Evolutionary conservation across 1,284 basidiomycete species (phyloP).

Genomic region (Golubevia pallescens): DNA sequence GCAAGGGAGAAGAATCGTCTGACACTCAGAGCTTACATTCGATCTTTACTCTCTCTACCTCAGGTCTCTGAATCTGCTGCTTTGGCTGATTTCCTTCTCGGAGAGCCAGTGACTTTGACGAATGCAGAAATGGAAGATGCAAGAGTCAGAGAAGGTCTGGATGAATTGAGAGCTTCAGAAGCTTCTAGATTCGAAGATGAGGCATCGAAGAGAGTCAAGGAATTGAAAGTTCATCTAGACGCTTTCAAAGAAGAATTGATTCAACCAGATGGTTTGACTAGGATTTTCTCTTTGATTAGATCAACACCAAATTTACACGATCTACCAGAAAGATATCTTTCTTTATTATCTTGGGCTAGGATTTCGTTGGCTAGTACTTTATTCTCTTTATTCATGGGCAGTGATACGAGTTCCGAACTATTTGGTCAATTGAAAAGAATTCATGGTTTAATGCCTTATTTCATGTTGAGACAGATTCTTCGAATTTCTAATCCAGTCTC

Average conservation of each 20-base stretch:
- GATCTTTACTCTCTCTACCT: conserved; percentile 75
- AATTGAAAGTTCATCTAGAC: conserved; percentile 81
- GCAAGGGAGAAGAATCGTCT: conserved; percentile 85
- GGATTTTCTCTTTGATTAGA: conserved; percentile 86
- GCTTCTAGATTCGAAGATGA: conserved; percentile 83
- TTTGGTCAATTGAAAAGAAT: conserved; percentile 87
- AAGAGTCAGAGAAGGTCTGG: conserved; percentile 81
- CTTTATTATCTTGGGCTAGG: conserved; percentile 92
- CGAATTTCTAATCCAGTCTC: conserved; percentile 93
- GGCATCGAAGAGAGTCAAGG: conserved; percentile 83
- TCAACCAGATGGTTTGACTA: conserved; percentile 78
- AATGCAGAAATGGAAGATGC: conserved; percentile 81
- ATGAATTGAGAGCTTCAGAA: conserved; percentile 86
- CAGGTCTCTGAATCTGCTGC: conserved; percentile 82
- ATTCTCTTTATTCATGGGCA: conserved; percentile 91
- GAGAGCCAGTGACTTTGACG: conserved; percentile 76
- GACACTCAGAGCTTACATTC: conserved; percentile 89
- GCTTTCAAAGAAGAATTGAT: conserved; percentile 86
- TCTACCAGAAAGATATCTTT: conserved; percentile 82
- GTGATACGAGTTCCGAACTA: conserved; percentile 88
- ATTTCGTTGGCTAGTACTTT: conserved; percentile 87
- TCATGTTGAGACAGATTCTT: conserved; percentile 88
- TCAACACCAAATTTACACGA: conserved; percentile 77
- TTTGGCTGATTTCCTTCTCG: conserved; percentile 82
- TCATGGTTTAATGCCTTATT: conserved; percentile 97